Evolutionary conservation across 2,329 filamentous ascomycete genomes (phyloP), one percentile per base, ranked within the genome.

Genomic region (Colletotrichum coccodes): DNA sequence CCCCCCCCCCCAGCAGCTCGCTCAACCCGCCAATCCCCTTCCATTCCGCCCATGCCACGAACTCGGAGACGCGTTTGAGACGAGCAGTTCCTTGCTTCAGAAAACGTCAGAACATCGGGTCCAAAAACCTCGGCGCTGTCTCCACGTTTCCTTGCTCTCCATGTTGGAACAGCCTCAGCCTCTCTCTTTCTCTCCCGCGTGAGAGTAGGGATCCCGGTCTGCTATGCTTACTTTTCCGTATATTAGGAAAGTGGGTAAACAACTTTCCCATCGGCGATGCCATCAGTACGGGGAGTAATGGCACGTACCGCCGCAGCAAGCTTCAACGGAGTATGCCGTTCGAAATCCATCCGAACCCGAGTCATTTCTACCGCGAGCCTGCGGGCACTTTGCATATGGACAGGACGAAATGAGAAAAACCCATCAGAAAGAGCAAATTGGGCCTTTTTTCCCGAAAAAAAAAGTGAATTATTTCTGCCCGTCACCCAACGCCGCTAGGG

Each of bases 281-380:
- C 49, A 34, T 23, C 30, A 52, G 12, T 18, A n/a, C 49, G 12
- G n/a, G 49, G 28, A 5, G 3, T 9, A 21, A 14, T 7, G 3
- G 14, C 14, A 49, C 26, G 9, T 18, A n/a, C 14, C 6, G 26
- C 26, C 18, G 46, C 9, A 18, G 14, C n/a, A 26, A 32, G n/a
- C 30, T 34, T 14, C 18, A 23, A 14, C 11, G 30, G 49, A 21
- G 30, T 14, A 30, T 6, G 44, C 23, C 23, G 44, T 28, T 18
- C 23, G 30, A 21, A 34, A 8, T 18, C 42, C 18, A 12, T 21
- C 30, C 8, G n/a, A 11, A 21, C 18, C n/a, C 49, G 49, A 52
- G 49, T 52, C 49, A 52, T 52, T 21, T 52, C n/a, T 52, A 52
- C 49, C 21, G 49, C 49, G 49, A 52, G 49, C 28, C 18, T 52